A percentile compares a stretch with the other conserved stretches of the same genome.
Conservation (phyloP, 805 yeast species). For the Ogataea paradorogensis region DNA sequence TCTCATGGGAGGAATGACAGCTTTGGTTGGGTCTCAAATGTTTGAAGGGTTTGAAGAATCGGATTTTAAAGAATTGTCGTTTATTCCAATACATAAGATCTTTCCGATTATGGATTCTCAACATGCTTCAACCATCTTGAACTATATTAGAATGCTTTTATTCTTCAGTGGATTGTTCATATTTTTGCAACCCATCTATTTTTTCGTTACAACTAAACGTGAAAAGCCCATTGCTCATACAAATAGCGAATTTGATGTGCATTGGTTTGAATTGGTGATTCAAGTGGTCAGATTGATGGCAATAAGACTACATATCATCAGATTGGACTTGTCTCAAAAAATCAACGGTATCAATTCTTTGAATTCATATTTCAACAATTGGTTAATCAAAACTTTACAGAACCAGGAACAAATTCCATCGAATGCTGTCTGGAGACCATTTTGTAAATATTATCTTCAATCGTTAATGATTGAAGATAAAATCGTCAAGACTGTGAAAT, state of each 20-base stretch:
- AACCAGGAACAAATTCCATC: not conserved
- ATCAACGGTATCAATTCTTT: constrained; percentile 11
- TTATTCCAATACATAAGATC: constrained; percentile 24
- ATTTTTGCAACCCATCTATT: constrained; percentile 15
- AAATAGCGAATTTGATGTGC: constrained; percentile 1
- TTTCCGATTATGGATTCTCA: constrained; percentile 26
- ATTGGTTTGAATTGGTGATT: constrained; percentile 3
- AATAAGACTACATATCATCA: constrained; percentile 13
- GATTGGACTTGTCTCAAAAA: constrained; percentile 13
- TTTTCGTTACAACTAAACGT: not conserved
- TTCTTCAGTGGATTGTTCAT: constrained; percentile 23
- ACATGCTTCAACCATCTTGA: constrained; percentile 9
- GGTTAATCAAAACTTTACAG: constrained; percentile 19
- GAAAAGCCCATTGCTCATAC: not conserved
- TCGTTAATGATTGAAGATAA: constrained; percentile 16
- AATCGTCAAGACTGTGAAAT: constrained; percentile 7
- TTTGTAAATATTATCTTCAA: constrained; percentile 16
- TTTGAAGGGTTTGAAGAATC: constrained; percentile 16
- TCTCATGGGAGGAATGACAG: constrained; percentile 35
- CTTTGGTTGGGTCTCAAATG: constrained; percentile 33
- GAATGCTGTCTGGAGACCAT: constrained; percentile 13
- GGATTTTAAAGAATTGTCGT: constrained; percentile 26
- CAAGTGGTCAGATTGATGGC: constrained; percentile 10
- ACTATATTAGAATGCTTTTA: constrained; percentile 15
- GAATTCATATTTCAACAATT: constrained; percentile 12